A percentile compares a stretch with the other conserved stretches of the same genome.
Evolutionary conservation across 305 asterid species (phyloP).

Genomic region (Andrographis paniculata): DNA sequence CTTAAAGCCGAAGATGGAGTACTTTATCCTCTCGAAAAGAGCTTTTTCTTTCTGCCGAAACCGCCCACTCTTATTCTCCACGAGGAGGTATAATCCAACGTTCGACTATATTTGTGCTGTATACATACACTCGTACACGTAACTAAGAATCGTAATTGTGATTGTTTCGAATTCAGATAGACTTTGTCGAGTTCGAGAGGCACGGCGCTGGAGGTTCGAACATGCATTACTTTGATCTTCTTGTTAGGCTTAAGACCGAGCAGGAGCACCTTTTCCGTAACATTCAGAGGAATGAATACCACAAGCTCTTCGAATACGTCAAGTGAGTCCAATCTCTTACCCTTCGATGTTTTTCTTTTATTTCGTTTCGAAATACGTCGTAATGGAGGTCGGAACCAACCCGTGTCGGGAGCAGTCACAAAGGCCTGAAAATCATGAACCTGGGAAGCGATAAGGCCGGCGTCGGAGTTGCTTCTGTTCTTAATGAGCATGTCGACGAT

Average conservation of each 20-base stretch:
- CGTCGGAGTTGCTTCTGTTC: constrained; percentile 60
- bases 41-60: constrained; percentile 96
- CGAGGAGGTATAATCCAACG: constrained; percentile 81
- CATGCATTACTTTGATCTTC: constrained; percentile 97
- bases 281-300: constrained; percentile 90
- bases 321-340: constrained; percentile 51
- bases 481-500: constrained; percentile 51
- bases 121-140: too few species aligned
- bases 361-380: too few species aligned
- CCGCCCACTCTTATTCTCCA: constrained; percentile 98
- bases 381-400: too few species aligned
- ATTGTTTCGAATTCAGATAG: constrained; percentile 51
- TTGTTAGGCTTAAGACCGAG: constrained; percentile 78
- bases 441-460: constrained; percentile 32
- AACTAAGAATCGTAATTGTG: too few species aligned
- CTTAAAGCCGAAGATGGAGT: constrained; percentile 99
- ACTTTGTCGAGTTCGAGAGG: constrained; percentile 95
- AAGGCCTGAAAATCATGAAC: constrained; percentile 77
- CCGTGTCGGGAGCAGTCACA: too few species aligned
- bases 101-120: too few species aligned
- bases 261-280: constrained; percentile 98
- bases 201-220: constrained; percentile 97
- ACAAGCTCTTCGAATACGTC: constrained; percentile 64
- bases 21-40: constrained; percentile 96
- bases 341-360: too few species aligned